Conservation (phyloP, 768 basidiomycete genomes). For the Rhodosporidiobolus odoratus region DNA sequence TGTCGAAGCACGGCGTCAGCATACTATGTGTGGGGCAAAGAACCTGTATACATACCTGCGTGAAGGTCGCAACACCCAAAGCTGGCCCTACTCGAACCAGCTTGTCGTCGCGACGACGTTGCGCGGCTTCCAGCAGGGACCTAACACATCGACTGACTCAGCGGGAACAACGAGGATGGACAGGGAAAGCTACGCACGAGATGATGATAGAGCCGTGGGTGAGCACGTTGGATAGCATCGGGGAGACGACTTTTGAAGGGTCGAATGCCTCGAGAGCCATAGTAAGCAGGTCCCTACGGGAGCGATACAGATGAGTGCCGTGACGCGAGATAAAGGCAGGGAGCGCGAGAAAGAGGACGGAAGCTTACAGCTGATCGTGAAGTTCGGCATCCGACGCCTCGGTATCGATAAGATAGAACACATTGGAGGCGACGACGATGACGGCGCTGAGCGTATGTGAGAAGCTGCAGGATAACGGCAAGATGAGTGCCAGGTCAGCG, state of each 20-base stretch:
- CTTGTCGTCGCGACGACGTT: too few species aligned
- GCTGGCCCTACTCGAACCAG: too few species aligned
- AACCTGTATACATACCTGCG: neutral
- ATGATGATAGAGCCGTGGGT: neutral
- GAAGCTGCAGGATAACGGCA: neutral
- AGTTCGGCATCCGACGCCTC: too few species aligned
- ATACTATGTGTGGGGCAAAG: neutral
- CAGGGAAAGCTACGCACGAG: neutral
- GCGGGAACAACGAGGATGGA: too few species aligned
- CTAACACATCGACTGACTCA: slow-evolving; percentile 1
- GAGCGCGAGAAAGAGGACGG: too few species aligned
- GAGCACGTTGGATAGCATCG: slow-evolving; percentile 1
- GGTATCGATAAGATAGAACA: slow-evolving; percentile 29
- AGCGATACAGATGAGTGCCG: too few species aligned
- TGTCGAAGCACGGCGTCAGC: neutral
- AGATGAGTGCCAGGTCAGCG: neutral
- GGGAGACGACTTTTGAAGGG: neutral
- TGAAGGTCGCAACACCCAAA: neutral
- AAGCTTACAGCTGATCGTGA: too few species aligned
- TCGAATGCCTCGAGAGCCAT: slow-evolving; percentile 9
- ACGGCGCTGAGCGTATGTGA: slow-evolving; percentile 13
- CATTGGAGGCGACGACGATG: slow-evolving; percentile 20
- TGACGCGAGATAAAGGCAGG: too few species aligned
- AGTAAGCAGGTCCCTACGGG: slow-evolving; percentile 1
- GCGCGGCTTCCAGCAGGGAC: too few species aligned